A percentile compares a stretch with the other conserved stretches of the same genome.
Evolutionary conservation across 1,139 yeast genomes (phyloP).

Genomic region (Nakaseomyces uthaithaninus): DNA sequence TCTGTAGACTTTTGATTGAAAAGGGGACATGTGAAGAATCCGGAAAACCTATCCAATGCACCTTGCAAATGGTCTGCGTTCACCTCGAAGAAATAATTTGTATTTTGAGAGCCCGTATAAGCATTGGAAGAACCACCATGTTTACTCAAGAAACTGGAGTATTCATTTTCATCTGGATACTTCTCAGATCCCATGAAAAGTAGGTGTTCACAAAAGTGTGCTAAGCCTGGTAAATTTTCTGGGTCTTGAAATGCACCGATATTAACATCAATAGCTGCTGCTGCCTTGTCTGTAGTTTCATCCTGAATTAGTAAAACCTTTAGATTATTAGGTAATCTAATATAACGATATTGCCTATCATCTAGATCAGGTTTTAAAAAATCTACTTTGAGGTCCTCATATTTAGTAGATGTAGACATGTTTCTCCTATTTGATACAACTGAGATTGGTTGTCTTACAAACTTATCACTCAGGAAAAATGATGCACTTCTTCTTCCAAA

Average conservation of each 20-base stretch:
- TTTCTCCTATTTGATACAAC: background rate
- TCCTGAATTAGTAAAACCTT: slow-evolving; percentile 76
- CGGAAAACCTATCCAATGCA: slow-evolving; percentile 86
- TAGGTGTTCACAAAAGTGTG: slow-evolving; percentile 94
- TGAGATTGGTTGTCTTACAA: background rate
- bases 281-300: slow-evolving; percentile 78
- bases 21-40: slow-evolving; percentile 80
- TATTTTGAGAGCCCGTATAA: slow-evolving; percentile 79
- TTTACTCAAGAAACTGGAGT: slow-evolving; percentile 64
- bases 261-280: slow-evolving; percentile 87
- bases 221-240: slow-evolving; percentile 67
- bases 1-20: slow-evolving; percentile 78
- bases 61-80: slow-evolving; percentile 70
- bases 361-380: slow-evolving; percentile 60
- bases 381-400: slow-evolving; percentile 14
- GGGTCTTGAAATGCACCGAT: slow-evolving; percentile 87
- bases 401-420: slow-evolving; percentile 7
- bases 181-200: slow-evolving; percentile 94
- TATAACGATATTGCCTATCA: slow-evolving; percentile 62
- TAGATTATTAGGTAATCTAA: slow-evolving; percentile 59
- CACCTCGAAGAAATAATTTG: slow-evolving; percentile 85
- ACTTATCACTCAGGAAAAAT: background rate
- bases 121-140: slow-evolving; percentile 71
- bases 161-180: slow-evolving; percentile 87
- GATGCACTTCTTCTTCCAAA: slow-evolving; percentile 1